These are phyloP conservation scores for Pseudozyma flocculosa DNA, from an alignment of 1,284 basidiomycete genomes.

Conservation along the genomic window DNA sequence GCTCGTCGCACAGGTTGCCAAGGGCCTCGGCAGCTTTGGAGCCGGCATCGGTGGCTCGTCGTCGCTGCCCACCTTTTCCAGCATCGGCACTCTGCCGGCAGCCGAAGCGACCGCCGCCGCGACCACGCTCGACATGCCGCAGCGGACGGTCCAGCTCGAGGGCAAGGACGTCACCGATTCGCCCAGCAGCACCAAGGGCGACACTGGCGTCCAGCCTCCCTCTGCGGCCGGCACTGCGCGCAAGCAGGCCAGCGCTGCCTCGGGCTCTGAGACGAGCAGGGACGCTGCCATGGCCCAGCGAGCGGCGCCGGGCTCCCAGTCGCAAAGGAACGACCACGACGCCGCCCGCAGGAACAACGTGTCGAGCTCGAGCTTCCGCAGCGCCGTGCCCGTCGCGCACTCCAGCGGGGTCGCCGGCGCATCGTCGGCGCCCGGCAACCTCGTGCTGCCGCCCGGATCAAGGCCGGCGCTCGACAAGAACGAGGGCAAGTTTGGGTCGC, in stretches of 20 bases:
- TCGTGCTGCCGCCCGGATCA: constrained; percentile 13
- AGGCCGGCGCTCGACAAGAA: constrained; percentile 23
- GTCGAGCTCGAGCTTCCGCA: constrained; percentile 32
- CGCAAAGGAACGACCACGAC: too few relatives aligned
- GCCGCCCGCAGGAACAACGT: constrained; percentile 18
- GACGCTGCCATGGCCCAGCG: too few relatives aligned
- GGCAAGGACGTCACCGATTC: too few relatives aligned
- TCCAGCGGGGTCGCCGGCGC: background rate
- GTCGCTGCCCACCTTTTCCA: constrained; percentile 15
- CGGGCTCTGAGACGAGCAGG: too few relatives aligned
- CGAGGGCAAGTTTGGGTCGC: constrained; percentile 17
- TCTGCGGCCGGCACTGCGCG: background rate
- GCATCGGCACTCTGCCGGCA: constrained; percentile 1
- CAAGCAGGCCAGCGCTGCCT: background rate
- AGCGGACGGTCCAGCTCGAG: too few relatives aligned
- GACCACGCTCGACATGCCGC: too few relatives aligned
- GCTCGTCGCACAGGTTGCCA: constrained; percentile 27
- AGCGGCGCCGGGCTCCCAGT: too few relatives aligned
- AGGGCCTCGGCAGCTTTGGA: background rate
- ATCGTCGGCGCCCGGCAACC: constrained; percentile 1
- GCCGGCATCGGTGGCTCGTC: constrained; percentile 6
- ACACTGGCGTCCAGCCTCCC: background rate
- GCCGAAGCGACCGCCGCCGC: too few relatives aligned
- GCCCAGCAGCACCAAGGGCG: background rate
- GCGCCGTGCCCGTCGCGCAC: constrained; percentile 13